These are phyloP conservation scores for Crucihimalaya himalaica DNA, from an alignment of 345 rosid genomes.

Conservation along the genomic window DNA sequence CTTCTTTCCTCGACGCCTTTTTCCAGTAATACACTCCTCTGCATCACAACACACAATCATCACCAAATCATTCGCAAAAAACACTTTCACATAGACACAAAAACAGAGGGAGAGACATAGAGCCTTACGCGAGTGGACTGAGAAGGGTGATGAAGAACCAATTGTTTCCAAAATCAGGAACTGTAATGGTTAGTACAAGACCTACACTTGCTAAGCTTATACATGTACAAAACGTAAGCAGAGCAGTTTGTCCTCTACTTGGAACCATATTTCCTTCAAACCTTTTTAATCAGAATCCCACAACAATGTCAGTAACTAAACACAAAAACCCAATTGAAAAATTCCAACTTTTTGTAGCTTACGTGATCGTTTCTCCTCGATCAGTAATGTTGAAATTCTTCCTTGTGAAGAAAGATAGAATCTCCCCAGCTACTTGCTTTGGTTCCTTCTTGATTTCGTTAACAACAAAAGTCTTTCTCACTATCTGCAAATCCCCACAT, in stretches of 20 bases:
- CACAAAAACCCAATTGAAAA: slow-evolving; percentile 7
- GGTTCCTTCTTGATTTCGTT: slow-evolving; percentile 59
- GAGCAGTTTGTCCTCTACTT: slow-evolving; percentile 88
- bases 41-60: slow-evolving; percentile 33
- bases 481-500: slow-evolving; percentile 54
- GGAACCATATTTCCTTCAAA: slow-evolving; percentile 92
- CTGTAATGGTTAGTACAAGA: slow-evolving; percentile 84
- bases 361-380: slow-evolving; percentile 94
- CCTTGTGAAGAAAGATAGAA: slow-evolving; percentile 82
- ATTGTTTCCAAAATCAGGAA: slow-evolving; percentile 83
- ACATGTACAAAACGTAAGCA: slow-evolving; percentile 93
- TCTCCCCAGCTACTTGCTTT: slow-evolving; percentile 80
- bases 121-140: slow-evolving; percentile 88
- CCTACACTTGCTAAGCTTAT: slow-evolving; percentile 94
- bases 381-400: slow-evolving; percentile 78
- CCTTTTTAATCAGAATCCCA: slow-evolving; percentile 34
- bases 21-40: slow-evolving; percentile 93
- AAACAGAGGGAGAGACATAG: background rate
- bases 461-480: slow-evolving; percentile 69
- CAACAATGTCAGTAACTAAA: slow-evolving; percentile 24
- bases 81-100: slow-evolving; percentile 8
- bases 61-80: slow-evolving; percentile 2
- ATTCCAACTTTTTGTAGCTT: slow-evolving; percentile 26
- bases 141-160: slow-evolving; percentile 83
- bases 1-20: slow-evolving; percentile 86